Evolutionary conservation across 108 stramenopile species (phyloP).

Genomic region (Chaetoceros muelleri): DNA sequence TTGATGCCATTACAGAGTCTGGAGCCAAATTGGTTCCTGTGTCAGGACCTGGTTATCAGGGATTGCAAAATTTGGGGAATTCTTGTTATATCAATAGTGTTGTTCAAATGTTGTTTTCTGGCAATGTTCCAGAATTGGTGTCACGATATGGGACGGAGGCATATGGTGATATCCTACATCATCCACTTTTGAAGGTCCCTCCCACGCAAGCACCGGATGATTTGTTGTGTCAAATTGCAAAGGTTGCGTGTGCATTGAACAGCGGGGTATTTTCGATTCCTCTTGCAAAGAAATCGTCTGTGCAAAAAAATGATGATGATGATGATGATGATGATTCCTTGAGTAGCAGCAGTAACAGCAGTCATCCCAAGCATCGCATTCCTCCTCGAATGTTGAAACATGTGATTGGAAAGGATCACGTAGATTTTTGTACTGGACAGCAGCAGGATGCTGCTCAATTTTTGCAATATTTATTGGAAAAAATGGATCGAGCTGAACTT

Average conservation of each 20-base stretch:
- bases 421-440: slow-evolving; percentile 91
- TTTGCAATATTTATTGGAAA: slow-evolving; percentile 85
- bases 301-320: slow-evolving; percentile 18
- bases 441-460: slow-evolving; percentile 99
- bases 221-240: slow-evolving; percentile 63
- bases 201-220: slow-evolving; percentile 48
- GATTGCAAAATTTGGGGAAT: slow-evolving; percentile 96
- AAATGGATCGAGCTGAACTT: slow-evolving; percentile 67
- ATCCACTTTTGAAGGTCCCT: slow-evolving; percentile 27
- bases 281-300: slow-evolving; percentile 14
- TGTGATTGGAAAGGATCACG: slow-evolving; percentile 83
- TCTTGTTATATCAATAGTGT: slow-evolving; percentile 95
- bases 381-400: slow-evolving; percentile 96
- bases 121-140: slow-evolving; percentile 67
- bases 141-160: slow-evolving; percentile 50
- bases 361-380: slow-evolving; percentile 68
- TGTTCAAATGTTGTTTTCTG: slow-evolving; percentile 69
- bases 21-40: slow-evolving; percentile 79
- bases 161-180: slow-evolving; percentile 19
- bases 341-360: slow-evolving; percentile 10
- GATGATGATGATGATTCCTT: no score
- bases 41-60: slow-evolving; percentile 79
- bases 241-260: slow-evolving; percentile 63
- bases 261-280: slow-evolving; percentile 57
- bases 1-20: slow-evolving; percentile 88